Base-by-base conservation (phyloP, 805 yeast genomes). In the Jamesozyma hellenica region DNA sequence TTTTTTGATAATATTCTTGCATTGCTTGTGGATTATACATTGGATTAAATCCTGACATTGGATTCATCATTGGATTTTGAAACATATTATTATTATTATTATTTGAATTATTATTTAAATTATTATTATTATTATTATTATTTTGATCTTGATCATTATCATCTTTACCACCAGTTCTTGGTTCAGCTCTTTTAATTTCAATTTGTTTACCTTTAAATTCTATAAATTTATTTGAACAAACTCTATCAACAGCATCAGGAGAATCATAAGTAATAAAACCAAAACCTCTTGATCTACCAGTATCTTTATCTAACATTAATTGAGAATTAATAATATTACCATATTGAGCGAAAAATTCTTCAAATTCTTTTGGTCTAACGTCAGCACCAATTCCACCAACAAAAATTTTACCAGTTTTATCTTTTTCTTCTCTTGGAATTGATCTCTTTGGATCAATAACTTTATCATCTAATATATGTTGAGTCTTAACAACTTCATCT, bases 361-460 rank as follows among this genome's bases (percentile, higher is more conserved):
- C 82, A 62, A 90, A 92, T 49, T 90, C 96, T 49, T 75, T 75
- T 52, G 94, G 96, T 47, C 88, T 86, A 35, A 88, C 96, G 57
- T 86, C 90, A 17, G 94, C 85, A 38, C 95, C 88, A 46, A 90
- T 83, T 49, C 98, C 98, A 49, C 98, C 98, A 28, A 90, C 96
- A 57, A 90, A 90, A 48, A 90, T 88, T 66, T 90, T 90, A 51
- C 96, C 95, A 11, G 95, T 87, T 60, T 83, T 84, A 58, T 87
- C 96, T 63, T 90, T 97, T 60, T 90, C 97, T 57, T 90, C 97
- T 61, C 85, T 82, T 29, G 97, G 96, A 53, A 90, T 90, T 18
- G 98, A 96, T 55, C 97, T 75, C 62, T 90, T 90, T 30, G 98
- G 97, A 58, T 90, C 98, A 57, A 90, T 92, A 43, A 92, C 82